These are phyloP conservation scores for Scheffersomyces parashehatae DNA, from an alignment of 1,139 yeast species.

Conservation along the genomic window DNA sequence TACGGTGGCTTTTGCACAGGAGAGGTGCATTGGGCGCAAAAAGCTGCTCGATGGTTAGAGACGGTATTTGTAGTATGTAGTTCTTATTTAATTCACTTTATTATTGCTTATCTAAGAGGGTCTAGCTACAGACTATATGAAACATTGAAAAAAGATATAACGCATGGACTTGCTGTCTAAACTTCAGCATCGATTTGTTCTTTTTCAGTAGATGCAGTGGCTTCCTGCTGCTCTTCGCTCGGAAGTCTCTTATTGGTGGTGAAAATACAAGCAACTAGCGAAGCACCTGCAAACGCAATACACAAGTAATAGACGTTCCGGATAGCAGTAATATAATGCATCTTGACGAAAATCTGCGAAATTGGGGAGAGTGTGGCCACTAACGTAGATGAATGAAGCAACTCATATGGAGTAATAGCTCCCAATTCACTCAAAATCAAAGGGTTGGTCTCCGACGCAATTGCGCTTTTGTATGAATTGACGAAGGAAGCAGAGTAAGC, in stretches of 20 bases:
- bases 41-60: too few species aligned
- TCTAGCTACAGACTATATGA: too few species aligned
- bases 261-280: constrained; percentile 4
- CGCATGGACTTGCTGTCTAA: too few species aligned
- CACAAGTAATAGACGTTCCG: constrained; percentile 34
- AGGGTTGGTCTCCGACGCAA: constrained; percentile 17
- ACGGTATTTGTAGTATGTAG: too few species aligned
- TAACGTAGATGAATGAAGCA: constrained; percentile 21
- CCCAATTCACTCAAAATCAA: constrained; percentile 20
- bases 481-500: neutral
- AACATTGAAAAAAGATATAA: too few species aligned
- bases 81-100: too few species aligned
- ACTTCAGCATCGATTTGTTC: too few species aligned
- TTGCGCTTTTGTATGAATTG: constrained; percentile 11
- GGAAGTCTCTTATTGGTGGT: constrained; percentile 9
- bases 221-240: neutral
- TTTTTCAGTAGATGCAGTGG: too few species aligned
- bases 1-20: too few species aligned
- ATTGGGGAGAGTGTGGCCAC: constrained; percentile 23
- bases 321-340: constrained; percentile 30
- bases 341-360: constrained; percentile 27
- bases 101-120: too few species aligned
- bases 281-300: neutral
- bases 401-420: constrained; percentile 11
- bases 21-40: too few species aligned